Conservation (phyloP, 1,139 yeast species). For the Magnusiomyces fungicola region DNA sequence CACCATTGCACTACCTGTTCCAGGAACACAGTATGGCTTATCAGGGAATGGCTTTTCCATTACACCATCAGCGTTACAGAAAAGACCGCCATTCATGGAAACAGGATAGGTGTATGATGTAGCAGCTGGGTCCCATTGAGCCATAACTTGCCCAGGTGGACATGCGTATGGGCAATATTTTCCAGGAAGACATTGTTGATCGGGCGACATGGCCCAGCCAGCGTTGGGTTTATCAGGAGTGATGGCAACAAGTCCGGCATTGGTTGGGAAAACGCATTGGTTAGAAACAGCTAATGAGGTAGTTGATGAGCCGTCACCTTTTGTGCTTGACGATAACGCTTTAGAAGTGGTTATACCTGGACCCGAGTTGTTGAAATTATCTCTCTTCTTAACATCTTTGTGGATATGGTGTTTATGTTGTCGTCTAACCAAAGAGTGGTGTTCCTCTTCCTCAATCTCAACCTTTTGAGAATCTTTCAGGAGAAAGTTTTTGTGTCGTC, state of each 20-base stretch:
- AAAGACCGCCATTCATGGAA: conserved; percentile 74
- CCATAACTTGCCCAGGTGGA: conserved; percentile 74
- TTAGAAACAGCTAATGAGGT: too few species aligned
- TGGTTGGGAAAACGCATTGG: conserved; percentile 61
- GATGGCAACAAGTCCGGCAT: conserved; percentile 60
- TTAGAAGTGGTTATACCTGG: too few species aligned
- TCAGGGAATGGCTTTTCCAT: conserved; percentile 54
- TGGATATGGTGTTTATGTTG: neutral
- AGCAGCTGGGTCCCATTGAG: conserved; percentile 64
- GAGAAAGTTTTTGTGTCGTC: neutral
- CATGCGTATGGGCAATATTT: conserved; percentile 85
- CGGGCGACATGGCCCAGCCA: conserved; percentile 87
- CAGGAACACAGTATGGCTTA: conserved; percentile 59
- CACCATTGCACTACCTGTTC: conserved; percentile 64
- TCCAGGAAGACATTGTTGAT: conserved; percentile 65
- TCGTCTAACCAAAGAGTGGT: neutral
- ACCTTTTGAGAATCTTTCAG: neutral
- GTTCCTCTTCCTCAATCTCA: neutral
- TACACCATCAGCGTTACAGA: conserved; percentile 64
- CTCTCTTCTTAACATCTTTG: neutral
- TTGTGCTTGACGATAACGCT: too few species aligned
- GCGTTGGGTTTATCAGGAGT: conserved; percentile 52
- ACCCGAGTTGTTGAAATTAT: too few species aligned
- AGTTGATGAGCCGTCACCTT: too few species aligned
- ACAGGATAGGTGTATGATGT: conserved; percentile 77